Conservation (phyloP, 2,329 filamentous ascomycete genomes). For the Fusarium protoensiforme region DNA sequence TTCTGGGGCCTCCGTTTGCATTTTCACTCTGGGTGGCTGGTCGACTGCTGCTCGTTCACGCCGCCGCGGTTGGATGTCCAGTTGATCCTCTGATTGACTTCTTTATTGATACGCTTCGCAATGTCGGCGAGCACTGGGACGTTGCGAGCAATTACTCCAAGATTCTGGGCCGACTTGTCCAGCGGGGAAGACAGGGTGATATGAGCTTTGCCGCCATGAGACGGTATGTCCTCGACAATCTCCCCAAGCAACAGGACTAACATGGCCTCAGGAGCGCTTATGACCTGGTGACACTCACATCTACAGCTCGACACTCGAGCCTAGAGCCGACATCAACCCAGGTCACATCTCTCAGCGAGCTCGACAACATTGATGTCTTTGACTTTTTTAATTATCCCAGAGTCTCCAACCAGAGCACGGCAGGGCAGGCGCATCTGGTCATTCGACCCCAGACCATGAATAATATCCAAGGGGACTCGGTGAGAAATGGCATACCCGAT, state of each 20-base stretch:
- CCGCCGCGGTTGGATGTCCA: conserved; percentile 50
- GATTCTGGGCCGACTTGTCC: conserved; percentile 53
- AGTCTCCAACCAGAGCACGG: conserved; percentile 35
- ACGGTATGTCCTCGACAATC: conserved; percentile 43
- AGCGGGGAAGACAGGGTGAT: conserved; percentile 49
- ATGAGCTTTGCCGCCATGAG: conserved; percentile 54
- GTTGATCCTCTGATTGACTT: conserved; percentile 56
- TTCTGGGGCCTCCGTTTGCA: conserved; percentile 56
- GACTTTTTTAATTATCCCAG: conserved; percentile 59
- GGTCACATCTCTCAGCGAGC: conserved; percentile 51
- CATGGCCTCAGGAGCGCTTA: conserved; percentile 49
- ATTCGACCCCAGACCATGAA: conserved; percentile 4
- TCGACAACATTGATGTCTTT: conserved; percentile 58
- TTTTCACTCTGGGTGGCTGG: conserved; percentile 59
- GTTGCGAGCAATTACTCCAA: conserved; percentile 56
- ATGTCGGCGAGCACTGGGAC: conserved; percentile 57
- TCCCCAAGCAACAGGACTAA: not conserved
- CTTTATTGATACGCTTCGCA: conserved; percentile 54
- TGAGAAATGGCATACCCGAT: conserved; percentile 22
- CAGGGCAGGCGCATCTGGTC: conserved; percentile 31
- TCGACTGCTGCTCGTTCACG: conserved; percentile 54
- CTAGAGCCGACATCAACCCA: conserved; percentile 53
- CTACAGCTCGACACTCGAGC: conserved; percentile 49
- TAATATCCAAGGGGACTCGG: not conserved
- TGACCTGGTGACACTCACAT: conserved; percentile 52